Evolutionary conservation across 495 filamentous ascomycete genomes (phyloP), one percentile per base, ranked within the genome.

Genomic region (Beverwykella pulmonaria): DNA sequence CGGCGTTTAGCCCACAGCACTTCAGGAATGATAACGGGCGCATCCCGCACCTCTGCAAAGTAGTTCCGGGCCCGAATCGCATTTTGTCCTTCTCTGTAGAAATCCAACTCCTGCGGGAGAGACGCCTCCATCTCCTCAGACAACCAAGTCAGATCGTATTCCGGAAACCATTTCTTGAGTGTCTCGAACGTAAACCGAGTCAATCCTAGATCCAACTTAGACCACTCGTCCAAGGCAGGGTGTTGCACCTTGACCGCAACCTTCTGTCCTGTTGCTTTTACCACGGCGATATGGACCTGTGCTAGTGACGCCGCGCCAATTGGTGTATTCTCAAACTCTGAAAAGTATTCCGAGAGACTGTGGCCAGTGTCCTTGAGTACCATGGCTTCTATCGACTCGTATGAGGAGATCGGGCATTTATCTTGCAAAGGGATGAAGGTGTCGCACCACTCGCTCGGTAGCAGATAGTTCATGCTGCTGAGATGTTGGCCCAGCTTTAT

Each of bases 201-300:
- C 61, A 98, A 81, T 0, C 87, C 86, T 65, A 98, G 82, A 75
- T 99, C 95, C 22, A 99, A 78, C 17, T 89, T 90, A 10, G 91
- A 88, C 92, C 93, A 99, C 81, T 96, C 90, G 41, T 92, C 89
- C 69, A 99, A 79, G 20, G 84, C 81, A 19, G 95, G 95, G 78
- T 99, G 95, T 71, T 99, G 95, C 17, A 98, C 88, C 78, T 99
- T 99, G 64, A 99, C 95, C 1, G 95, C 95, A n/a, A 98, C 95
- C 71, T 88, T 90, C 78, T 90, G 87, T 9, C 92, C 92, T 19
- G 86, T 92, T 71, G 88, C 91, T 74, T 86, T 91, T 34, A 97
- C 78, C 12, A 85, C 91, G n/a, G 93, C 94, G 20, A 92, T 78
- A 71, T 99, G 94, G 17, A 99, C 94, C 75, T 99, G 94, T 2